Evolutionary conservation across 75 land plant genomes (phyloP).

Genomic region (Pinus taeda): DNA sequence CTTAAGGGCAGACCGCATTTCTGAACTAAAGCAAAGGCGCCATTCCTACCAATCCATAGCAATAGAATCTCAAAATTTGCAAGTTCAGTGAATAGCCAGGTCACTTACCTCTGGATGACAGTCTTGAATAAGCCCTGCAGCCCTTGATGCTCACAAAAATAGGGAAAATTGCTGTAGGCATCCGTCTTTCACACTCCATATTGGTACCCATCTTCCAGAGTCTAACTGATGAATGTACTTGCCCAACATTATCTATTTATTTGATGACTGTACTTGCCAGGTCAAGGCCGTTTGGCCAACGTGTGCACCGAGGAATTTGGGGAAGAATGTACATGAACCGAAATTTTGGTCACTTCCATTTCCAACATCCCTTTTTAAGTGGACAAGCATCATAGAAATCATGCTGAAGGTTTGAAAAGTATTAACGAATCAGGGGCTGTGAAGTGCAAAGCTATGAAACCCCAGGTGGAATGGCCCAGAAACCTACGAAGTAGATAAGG

Average conservation of each 20-base stretch:
- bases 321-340: not conserved
- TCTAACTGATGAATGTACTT: not conserved
- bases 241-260: not conserved
- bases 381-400: not conserved
- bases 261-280: not conserved
- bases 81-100: not conserved
- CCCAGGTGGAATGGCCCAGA: not conserved
- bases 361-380: not conserved
- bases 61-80: no score
- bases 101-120: no score
- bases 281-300: not conserved
- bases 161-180: not conserved
- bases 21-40: not conserved
- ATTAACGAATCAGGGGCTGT: not conserved
- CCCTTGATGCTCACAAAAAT: not conserved
- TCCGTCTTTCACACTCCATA: not conserved
- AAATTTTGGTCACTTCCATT: not conserved
- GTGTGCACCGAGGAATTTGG: not conserved
- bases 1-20: not conserved
- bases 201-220: not conserved
- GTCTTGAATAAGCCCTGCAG: no score
- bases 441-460: not conserved
- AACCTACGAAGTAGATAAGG: not conserved
- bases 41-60: not conserved
- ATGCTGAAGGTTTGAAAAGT: not conserved